Base-by-base conservation (phyloP, 1,284 basidiomycete species). In the Rhodotorula sp. region DNA sequence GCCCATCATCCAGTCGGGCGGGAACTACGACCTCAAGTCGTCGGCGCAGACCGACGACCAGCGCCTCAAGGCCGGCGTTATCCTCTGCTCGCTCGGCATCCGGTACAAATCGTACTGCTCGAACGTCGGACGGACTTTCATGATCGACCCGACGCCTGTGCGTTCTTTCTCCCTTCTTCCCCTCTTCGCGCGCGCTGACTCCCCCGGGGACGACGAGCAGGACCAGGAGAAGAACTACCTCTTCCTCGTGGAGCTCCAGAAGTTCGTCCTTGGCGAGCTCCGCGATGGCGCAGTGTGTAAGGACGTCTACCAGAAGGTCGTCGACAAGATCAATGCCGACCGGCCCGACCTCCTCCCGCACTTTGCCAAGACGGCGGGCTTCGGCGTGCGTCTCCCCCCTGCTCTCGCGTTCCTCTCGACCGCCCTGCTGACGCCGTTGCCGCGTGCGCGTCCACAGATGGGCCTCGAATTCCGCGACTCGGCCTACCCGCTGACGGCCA, bases 391-490 rank as follows among this genome's bases (percentile, higher is more conserved):
- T 63, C 36, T 0, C 27, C 48, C 39, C 2, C 58, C 21, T 29
- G 4, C 8, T 4, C 44, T 5, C n/a, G 10, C 61, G 29, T 13
- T 29, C 21, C 12, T 17, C 8, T 5, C 5, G 9, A 27, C 3
- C 12, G 5, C 9, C 13, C 12, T 19, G 29, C n/a, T 54, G 61
- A 54, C 37, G 10, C 17, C 8, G 12, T 36, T n/a, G 17, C 6
- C 0, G 17, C 13, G 3, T 19, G 27, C 12, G 0, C 27, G 19
- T 50, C 6, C 36, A n/a, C 51, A 63, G 61, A 95, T 89, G 80
- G 94, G 94, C 22, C 87, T 97, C 80, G 96, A 98, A 81, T 97
- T 96, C 83, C 89, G 95, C 46, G 96, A 99, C 80, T 89, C 90
- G 19, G 85, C 88, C 0, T 97, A 94, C 80, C 83, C 94, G 4